Percentiles rank a stretch among this genome's conserved stretches.
Conservation (phyloP, 371 early-diverging fungal species). For the Lichtheimia ramosa region DNA sequence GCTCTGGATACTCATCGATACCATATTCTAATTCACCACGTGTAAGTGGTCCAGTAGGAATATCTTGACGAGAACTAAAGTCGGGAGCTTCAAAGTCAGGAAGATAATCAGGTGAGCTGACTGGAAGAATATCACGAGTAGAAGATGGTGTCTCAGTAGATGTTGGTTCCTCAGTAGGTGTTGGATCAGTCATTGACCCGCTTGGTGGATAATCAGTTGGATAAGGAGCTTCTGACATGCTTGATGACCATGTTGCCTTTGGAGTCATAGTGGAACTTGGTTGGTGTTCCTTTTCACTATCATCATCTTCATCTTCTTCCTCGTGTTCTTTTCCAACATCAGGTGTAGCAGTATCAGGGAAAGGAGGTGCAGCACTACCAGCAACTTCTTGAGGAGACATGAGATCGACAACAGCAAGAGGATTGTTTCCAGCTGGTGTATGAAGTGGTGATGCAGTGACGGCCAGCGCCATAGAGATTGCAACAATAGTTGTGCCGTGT, state of each 20-base stretch:
- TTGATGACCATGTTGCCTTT: background rate
- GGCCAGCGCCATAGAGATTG: slow-evolving; percentile 18
- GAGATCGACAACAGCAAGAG: background rate
- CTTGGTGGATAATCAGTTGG: no score
- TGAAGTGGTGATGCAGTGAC: slow-evolving; percentile 8
- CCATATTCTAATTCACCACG: slow-evolving; percentile 13
- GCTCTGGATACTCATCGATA: slow-evolving; percentile 18
- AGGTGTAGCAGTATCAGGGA: no score
- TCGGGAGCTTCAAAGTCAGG: slow-evolving; percentile 10
- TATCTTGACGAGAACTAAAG: background rate
- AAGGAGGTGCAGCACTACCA: no score
- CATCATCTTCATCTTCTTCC: background rate
- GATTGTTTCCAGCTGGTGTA: background rate
- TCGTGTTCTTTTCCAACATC: background rate
- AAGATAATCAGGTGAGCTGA: slow-evolving; percentile 12
- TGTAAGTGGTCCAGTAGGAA: slow-evolving; percentile 19
- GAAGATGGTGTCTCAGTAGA: background rate
- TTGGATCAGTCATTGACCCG: no score
- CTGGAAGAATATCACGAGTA: slow-evolving; percentile 10
- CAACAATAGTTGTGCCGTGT: slow-evolving; percentile 6
- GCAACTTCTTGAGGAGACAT: no score
- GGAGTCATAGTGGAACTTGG: background rate
- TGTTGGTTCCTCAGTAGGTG: background rate
- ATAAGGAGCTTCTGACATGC: no score
- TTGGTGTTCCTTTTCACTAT: background rate